Conservation (phyloP, 2,329 filamentous ascomycete species). For the Boeremia lycopersici region DNA sequence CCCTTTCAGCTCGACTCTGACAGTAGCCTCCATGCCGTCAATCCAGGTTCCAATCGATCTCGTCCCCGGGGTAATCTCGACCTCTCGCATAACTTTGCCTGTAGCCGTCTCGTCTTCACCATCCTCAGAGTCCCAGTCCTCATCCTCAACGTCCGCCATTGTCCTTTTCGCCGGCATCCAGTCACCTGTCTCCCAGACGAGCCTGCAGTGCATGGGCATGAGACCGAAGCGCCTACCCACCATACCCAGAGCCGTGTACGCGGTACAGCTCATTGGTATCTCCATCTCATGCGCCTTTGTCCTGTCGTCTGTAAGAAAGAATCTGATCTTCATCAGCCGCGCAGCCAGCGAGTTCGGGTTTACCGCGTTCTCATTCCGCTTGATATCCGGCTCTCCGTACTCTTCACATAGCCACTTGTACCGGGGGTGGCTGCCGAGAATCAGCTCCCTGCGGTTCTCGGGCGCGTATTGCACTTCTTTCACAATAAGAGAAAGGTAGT, state of each 20-base stretch:
- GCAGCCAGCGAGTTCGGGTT: constrained; percentile 85
- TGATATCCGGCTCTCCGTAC: constrained; percentile 73
- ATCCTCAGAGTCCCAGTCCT: constrained; percentile 52
- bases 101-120: constrained; percentile 63
- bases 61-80: constrained; percentile 79
- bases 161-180: constrained; percentile 74
- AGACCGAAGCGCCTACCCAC: constrained; percentile 73
- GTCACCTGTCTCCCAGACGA: constrained; percentile 91
- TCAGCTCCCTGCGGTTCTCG: constrained; percentile 57
- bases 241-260: constrained; percentile 81
- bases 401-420: constrained; percentile 75
- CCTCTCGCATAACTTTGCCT: constrained; percentile 76
- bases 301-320: constrained; percentile 49
- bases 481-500: constrained; percentile 85
- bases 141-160: constrained; percentile 64
- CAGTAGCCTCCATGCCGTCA: constrained; percentile 71
- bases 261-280: constrained; percentile 76
- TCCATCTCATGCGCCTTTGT: constrained; percentile 45
- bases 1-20: constrained; percentile 68
- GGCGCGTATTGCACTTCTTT: constrained; percentile 71
- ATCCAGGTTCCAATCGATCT: constrained; percentile 83
- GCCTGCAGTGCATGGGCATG: constrained; percentile 65
- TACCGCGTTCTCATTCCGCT: constrained; percentile 53
- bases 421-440: constrained; percentile 70
- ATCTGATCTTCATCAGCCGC: constrained; percentile 68